These are phyloP conservation scores for Beta lomatogona DNA, from an alignment of 179 eudicot species.

Conservation along the genomic window DNA sequence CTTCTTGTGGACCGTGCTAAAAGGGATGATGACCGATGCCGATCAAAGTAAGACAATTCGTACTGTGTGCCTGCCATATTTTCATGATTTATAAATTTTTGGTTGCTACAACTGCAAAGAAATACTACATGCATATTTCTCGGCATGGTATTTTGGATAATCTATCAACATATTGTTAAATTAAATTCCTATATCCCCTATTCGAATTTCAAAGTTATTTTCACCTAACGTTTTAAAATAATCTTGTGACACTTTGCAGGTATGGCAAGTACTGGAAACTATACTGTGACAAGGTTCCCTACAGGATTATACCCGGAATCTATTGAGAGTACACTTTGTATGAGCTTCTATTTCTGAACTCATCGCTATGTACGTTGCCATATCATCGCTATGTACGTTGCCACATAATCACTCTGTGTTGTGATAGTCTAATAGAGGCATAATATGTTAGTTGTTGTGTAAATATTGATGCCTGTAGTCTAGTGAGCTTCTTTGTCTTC, in stretches of 20 bases:
- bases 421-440: neutral
- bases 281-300: conserved; percentile 84
- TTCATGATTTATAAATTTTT: neutral
- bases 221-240: neutral
- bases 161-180: neutral
- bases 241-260: conserved; percentile 46
- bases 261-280: conserved; percentile 94
- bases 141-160: neutral
- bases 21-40: conserved; percentile 92
- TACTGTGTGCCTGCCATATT: neutral
- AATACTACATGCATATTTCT: neutral
- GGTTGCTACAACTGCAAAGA: neutral
- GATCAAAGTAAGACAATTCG: conserved; percentile 69
- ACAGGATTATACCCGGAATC: conserved; percentile 79
- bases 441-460: conserved; percentile 3
- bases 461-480: neutral
- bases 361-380: neutral
- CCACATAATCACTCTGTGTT: neutral
- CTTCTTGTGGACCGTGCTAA: conserved; percentile 90
- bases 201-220: neutral
- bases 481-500: neutral
- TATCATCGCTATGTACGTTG: neutral
- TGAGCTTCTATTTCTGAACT: neutral
- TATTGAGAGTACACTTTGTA: conserved; percentile 42
- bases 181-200: neutral